phyloP scores from a whole-genome alignment of 176 grass and related monocot species.

The Ensete glaucum region DNA sequence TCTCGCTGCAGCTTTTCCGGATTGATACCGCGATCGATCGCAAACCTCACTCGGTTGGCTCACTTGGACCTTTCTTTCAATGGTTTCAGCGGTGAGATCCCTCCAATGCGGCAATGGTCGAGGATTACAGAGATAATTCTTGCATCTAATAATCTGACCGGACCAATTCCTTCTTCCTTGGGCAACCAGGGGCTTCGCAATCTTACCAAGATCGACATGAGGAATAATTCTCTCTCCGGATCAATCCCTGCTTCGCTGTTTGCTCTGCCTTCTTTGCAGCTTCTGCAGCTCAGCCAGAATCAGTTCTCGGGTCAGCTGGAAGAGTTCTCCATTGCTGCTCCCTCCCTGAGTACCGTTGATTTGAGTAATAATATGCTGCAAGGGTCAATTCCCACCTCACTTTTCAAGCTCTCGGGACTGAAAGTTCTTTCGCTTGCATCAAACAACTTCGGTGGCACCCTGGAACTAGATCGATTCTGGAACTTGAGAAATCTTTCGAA shows the following conservation, averaged over 20 bases:
- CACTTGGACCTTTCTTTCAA: constrained; percentile 29
- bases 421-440: constrained; percentile 30
- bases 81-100: constrained; percentile 39
- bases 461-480: constrained; percentile 27
- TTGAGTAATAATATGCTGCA: constrained; percentile 35
- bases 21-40: constrained; percentile 28
- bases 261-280: constrained; percentile 26
- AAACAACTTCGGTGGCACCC: constrained; percentile 33
- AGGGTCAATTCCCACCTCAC: constrained; percentile 27
- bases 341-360: constrained; percentile 19
- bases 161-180: constrained; percentile 13
- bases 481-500: constrained; percentile 23
- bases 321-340: constrained; percentile 12
- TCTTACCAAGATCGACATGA: constrained; percentile 23
- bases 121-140: constrained; percentile 24
- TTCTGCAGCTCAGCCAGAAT: constrained; percentile 29
- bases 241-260: constrained; percentile 31
- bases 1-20: constrained; percentile 30
- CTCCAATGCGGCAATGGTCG: constrained; percentile 18
- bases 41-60: constrained; percentile 31
- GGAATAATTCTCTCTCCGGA: constrained; percentile 33
- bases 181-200: constrained; percentile 6
- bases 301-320: constrained; percentile 21
- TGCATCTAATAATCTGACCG: constrained; percentile 30
- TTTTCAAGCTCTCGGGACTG: constrained; percentile 39